Evolutionary conservation across 352 stramenopile species (phyloP).

Genomic region (Pythium phragmitis): DNA sequence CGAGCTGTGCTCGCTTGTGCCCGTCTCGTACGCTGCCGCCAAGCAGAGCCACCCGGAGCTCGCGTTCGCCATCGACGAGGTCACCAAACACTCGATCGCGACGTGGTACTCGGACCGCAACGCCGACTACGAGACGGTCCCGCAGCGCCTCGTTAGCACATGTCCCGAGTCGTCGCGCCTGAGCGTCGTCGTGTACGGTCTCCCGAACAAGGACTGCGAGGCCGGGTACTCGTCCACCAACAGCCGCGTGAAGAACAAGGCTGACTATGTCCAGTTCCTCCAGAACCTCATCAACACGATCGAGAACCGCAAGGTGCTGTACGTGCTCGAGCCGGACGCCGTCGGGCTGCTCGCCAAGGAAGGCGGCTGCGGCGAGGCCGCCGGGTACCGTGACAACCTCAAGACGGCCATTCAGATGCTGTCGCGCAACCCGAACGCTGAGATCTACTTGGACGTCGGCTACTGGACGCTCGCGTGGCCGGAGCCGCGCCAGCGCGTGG

Average conservation of each 20-base stretch:
- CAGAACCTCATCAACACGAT: conserved; percentile 35
- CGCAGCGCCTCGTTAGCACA: conserved; percentile 29
- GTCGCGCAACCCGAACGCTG: conserved; percentile 51
- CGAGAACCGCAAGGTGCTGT: conserved; percentile 53
- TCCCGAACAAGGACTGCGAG: conserved; percentile 68
- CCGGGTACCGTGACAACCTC: conserved; percentile 56
- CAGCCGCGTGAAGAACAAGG: conserved; percentile 36
- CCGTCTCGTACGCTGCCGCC: conserved; percentile 41
- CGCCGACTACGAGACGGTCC: conserved; percentile 37
- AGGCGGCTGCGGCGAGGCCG: conserved; percentile 36
- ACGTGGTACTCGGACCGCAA: conserved; percentile 72
- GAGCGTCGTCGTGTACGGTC: conserved; percentile 62
- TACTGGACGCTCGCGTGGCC: conserved; percentile 53
- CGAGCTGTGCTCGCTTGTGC: conserved; percentile 50
- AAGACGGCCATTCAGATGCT: conserved; percentile 47
- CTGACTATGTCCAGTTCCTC: conserved; percentile 52
- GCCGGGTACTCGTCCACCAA: conserved; percentile 42
- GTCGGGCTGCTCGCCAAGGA: conserved; percentile 44
- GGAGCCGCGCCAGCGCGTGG: conserved; percentile 29
- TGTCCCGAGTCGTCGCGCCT: conserved; percentile 45
- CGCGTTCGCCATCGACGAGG: conserved; percentile 42
- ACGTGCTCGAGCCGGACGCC: conserved; percentile 67
- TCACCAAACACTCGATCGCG: conserved; percentile 56
- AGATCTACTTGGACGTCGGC: conserved; percentile 64
- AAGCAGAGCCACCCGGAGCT: conserved; percentile 46